Base-by-base conservation (phyloP, 805 yeast genomes). In the Hanseniaspora taiwanica region DNA sequence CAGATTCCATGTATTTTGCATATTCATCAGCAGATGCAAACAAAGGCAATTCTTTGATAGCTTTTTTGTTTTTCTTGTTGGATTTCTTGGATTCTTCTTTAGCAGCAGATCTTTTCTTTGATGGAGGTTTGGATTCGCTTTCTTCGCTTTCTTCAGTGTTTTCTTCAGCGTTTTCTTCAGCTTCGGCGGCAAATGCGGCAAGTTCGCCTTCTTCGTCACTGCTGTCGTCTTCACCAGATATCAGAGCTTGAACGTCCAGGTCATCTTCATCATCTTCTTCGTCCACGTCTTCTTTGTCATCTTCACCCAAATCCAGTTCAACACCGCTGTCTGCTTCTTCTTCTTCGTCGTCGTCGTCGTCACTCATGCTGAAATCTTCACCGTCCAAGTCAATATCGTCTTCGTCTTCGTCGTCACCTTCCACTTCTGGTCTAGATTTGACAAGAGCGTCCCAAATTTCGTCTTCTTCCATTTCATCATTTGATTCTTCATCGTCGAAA, bases 21-120 rank as follows among this genome's bases (percentile, higher is more conserved):
- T 85, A 86, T 45, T 82, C 94, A 33, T 82, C 95, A 8, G 78
- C 94, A 36, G 86, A 78, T 1, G 95, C 96, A 64, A 85, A 87
- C 17, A 76, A 68, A 18, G 96, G 96, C 44, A 87, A 64, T 36
- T 70, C 74, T 53, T 72, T 77, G 52, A 81, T 63, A 57, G 72
- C 77, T 36, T 66, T 60, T 54, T 67, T 74, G 65, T 72, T 76
- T 39, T 34, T 47, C 47, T 36, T 48, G 43, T 37, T 48, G 17
- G 18, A 44, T 44, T 13, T 46, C 62, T 32, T 54, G 64, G 3
- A 56, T 58, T 55, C 64, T 20, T 53, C 58, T 36, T 46, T 53
- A 2, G 51, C 52, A 5, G 41, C 48, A 7, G 44, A 52, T 6
- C 44, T 52, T 29, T 46, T 56, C 35, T 23, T 40, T 43, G n/a